A percentile compares a stretch with the other conserved stretches of the same genome.
phyloP scores from a whole-genome alignment of 768 basidiomycete species.

The Calocera viscosa region DNA sequence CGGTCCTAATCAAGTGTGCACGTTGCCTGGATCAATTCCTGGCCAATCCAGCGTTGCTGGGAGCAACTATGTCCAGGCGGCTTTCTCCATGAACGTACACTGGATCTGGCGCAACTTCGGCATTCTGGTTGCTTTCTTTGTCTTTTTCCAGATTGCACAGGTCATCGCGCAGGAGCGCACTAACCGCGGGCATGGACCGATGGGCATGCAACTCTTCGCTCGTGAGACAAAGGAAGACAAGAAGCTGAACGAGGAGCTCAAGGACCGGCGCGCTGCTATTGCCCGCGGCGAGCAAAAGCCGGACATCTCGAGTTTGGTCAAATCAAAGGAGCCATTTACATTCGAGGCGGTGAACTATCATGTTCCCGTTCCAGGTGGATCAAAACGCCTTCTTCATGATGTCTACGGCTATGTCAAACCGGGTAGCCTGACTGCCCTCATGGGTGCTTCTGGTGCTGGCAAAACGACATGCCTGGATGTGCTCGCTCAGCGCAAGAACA shows the following conservation, averaged over 20 bases:
- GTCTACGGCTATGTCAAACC: constrained; percentile 72
- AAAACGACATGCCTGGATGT: constrained; percentile 58
- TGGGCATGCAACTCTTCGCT: constrained; percentile 53
- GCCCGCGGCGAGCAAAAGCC: constrained; percentile 30
- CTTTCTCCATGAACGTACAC: constrained; percentile 34
- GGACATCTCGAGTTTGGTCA: constrained; percentile 29
- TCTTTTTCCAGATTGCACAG: constrained; percentile 58
- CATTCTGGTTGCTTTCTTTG: constrained; percentile 55
- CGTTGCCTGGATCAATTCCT: constrained; percentile 49
- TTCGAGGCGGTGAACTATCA: constrained; percentile 63
- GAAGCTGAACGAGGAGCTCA: constrained; percentile 30
- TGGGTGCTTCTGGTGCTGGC: constrained; percentile 76
- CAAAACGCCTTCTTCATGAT: constrained; percentile 44
- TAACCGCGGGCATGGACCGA: constrained; percentile 28
- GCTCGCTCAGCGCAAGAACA: constrained; percentile 40
- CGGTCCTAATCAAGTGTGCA: constrained; percentile 62
- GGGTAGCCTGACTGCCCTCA: constrained; percentile 69
- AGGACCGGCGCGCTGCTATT: constrained; percentile 36
- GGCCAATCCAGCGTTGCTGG: constrained; percentile 42
- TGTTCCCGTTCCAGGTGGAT: constrained; percentile 40
- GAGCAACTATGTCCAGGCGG: constrained; percentile 51
- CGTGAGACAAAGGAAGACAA: constrained; percentile 36
- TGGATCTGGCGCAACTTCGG: constrained; percentile 52
- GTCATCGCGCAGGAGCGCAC: constrained; percentile 53
- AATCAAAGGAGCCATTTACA: constrained; percentile 47